Conservation (phyloP, 1,139 yeast genomes). For the Taiozyma onychis region DNA sequence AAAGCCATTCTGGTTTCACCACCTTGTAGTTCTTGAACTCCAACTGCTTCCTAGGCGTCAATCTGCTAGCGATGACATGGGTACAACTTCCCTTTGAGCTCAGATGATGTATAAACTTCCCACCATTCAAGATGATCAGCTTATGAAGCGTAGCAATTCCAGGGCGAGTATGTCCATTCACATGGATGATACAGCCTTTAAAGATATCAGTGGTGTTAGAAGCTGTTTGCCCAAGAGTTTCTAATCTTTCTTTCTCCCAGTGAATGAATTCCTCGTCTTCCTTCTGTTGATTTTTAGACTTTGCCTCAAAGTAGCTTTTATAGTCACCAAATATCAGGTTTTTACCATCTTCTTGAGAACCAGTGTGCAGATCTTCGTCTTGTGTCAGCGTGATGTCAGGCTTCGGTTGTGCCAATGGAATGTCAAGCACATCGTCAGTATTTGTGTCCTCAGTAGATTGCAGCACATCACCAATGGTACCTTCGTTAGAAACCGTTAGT, state of each 20-base stretch:
- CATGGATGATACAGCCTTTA: slow-evolving; percentile 57
- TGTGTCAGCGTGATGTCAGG: background rate
- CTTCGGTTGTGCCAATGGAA: slow-evolving; percentile 8
- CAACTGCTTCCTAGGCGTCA: slow-evolving; percentile 69
- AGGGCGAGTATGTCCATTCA: slow-evolving; percentile 85
- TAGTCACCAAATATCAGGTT: slow-evolving; percentile 60
- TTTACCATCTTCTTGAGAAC: background rate
- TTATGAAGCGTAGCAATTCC: slow-evolving; percentile 67
- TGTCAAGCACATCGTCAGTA: slow-evolving; percentile 6
- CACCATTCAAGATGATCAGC: slow-evolving; percentile 73
- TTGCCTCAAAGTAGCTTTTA: slow-evolving; percentile 61
- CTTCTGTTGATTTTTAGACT: slow-evolving; percentile 59
- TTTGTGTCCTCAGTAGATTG: slow-evolving; percentile 13
- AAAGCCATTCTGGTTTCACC: slow-evolving; percentile 79
- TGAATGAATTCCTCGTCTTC: slow-evolving; percentile 51
- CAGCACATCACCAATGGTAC: slow-evolving; percentile 4
- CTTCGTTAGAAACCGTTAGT: background rate
- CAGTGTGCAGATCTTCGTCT: background rate
- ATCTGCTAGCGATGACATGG: slow-evolving; percentile 73
- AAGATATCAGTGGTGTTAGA: slow-evolving; percentile 41
- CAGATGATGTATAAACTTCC: slow-evolving; percentile 63
- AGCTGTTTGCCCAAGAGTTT: slow-evolving; percentile 9
- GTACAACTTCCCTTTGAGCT: slow-evolving; percentile 70
- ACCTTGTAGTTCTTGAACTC: slow-evolving; percentile 68
- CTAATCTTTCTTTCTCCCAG: slow-evolving; percentile 42